These are phyloP conservation scores for Gaertneriomyces sp. DNA, from an alignment of 192 early-diverging fungal genomes.

Conservation along the genomic window DNA sequence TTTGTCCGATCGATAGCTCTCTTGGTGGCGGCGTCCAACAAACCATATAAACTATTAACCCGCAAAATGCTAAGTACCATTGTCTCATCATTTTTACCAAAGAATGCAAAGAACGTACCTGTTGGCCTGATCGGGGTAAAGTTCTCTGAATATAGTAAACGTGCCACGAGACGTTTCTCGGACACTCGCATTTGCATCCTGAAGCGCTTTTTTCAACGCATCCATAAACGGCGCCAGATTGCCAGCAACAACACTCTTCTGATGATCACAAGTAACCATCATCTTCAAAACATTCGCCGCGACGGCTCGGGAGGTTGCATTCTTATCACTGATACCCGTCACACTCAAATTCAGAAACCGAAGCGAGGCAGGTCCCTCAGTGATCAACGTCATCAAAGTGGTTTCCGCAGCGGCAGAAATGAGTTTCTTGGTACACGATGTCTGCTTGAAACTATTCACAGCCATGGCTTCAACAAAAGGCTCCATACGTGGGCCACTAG, in stretches of 20 bases:
- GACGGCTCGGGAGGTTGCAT: conserved; percentile 17
- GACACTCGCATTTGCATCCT: conserved; percentile 34
- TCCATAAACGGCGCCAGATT: conserved; percentile 29
- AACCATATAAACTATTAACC: conserved; percentile 3
- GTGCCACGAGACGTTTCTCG: conserved; percentile 30
- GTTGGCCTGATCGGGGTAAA: conserved; percentile 12
- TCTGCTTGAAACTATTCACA: conserved; percentile 27
- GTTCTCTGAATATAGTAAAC: conserved; percentile 15
- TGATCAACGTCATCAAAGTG: conserved; percentile 24
- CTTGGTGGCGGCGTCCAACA: conserved; percentile 19
- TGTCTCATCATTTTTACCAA: background rate
- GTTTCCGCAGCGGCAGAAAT: conserved; percentile 26
- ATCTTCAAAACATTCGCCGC: conserved; percentile 16
- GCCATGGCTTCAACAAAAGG: conserved; percentile 22
- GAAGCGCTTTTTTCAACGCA: conserved; percentile 34
- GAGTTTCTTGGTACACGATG: conserved; percentile 36
- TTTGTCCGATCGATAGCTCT: conserved; percentile 23
- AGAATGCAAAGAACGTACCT: background rate
- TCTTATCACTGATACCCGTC: conserved; percentile 31
- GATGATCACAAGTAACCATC: conserved; percentile 6
- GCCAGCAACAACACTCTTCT: conserved; percentile 8
- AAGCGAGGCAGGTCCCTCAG: conserved; percentile 17
- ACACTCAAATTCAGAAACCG: conserved; percentile 22
- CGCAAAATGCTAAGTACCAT: background rate
- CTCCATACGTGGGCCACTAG: conserved; percentile 15